Conservation (phyloP, 257 asterid species). For the Thymus mandschuricus region DNA sequence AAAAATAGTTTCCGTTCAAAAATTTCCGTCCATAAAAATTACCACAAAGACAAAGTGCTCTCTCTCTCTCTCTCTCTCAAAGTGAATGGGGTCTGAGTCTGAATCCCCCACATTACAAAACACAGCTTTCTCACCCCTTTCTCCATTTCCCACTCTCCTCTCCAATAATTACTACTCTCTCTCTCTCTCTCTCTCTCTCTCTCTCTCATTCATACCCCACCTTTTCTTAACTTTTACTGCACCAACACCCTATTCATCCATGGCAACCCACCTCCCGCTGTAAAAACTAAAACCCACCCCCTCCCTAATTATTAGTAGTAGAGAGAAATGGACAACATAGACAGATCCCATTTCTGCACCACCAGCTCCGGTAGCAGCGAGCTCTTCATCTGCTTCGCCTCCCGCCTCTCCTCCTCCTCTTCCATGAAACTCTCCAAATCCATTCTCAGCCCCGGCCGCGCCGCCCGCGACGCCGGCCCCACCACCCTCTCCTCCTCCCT, state of each 20-base stretch:
- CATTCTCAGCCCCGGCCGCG: constrained; percentile 51
- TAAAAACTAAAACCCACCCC: constrained; percentile 8
- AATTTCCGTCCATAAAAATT: too few relatives aligned
- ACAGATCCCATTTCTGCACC: constrained; percentile 63
- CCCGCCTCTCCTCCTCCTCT: constrained; percentile 58
- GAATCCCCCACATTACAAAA: constrained; percentile 22
- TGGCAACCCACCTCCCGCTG: constrained; percentile 32
- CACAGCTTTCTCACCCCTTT: constrained; percentile 14
- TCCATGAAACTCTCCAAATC: constrained; percentile 63
- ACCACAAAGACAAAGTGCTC: too few relatives aligned
- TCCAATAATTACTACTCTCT: background rate
- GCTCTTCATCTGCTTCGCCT: constrained; percentile 71
- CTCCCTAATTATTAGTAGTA: background rate
- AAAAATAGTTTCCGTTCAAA: too few relatives aligned
- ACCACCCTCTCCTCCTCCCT: constrained; percentile 68
- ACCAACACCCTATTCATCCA: constrained; percentile 22
- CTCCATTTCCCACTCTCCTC: constrained; percentile 3
- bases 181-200: background rate
- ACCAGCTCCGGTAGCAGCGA: constrained; percentile 49
- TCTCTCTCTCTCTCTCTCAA: constrained; percentile 8
- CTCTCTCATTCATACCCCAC: background rate
- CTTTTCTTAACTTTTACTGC: constrained; percentile 26
- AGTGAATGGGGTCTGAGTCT: background rate
- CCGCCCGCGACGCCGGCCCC: constrained; percentile 60
- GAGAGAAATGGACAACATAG: constrained; percentile 52